phyloP scores from a whole-genome alignment of 768 basidiomycete genomes.

The Pleurotus tuoliensis region DNA sequence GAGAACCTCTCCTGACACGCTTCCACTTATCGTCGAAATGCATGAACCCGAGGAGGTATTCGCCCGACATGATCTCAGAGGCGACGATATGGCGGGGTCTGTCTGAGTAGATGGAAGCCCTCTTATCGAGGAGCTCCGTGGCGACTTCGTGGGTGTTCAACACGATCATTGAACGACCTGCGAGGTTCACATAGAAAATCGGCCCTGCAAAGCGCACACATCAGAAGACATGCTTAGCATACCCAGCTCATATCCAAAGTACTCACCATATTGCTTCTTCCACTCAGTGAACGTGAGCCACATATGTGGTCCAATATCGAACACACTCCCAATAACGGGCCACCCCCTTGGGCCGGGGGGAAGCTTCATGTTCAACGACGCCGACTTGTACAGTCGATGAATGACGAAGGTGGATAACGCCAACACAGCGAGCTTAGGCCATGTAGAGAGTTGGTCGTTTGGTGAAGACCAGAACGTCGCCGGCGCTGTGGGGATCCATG shows the following conservation, averaged over 20 bases:
- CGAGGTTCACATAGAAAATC: conserved; percentile 27
- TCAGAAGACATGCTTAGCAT: no score
- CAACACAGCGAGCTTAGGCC: not conserved
- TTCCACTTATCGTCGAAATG: conserved; percentile 20
- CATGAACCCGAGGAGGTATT: conserved; percentile 20
- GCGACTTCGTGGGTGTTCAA: conserved; percentile 28
- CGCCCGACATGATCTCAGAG: conserved; percentile 22
- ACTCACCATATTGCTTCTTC: conserved; percentile 15
- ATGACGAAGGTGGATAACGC: not conserved
- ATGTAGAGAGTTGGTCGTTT: not conserved
- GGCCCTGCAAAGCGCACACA: conserved; percentile 12
- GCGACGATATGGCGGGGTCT: conserved; percentile 17
- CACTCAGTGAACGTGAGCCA: conserved; percentile 15
- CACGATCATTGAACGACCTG: conserved; percentile 33
- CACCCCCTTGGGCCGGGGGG: conserved; percentile 17
- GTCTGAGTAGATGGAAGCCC: conserved; percentile 23
- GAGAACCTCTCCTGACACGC: conserved; percentile 15
- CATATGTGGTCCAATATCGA: conserved; percentile 12
- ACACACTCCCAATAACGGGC: conserved; percentile 16
- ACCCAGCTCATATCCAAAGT: no score
- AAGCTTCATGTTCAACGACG: conserved; percentile 7
- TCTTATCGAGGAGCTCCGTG: conserved; percentile 30
- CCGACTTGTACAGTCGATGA: conserved; percentile 3
- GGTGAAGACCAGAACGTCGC: not conserved
- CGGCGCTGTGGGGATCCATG: not conserved